Evolutionary conservation across 2,329 filamentous ascomycete species (phyloP).

Genomic region (Trichoderma lentiforme): DNA sequence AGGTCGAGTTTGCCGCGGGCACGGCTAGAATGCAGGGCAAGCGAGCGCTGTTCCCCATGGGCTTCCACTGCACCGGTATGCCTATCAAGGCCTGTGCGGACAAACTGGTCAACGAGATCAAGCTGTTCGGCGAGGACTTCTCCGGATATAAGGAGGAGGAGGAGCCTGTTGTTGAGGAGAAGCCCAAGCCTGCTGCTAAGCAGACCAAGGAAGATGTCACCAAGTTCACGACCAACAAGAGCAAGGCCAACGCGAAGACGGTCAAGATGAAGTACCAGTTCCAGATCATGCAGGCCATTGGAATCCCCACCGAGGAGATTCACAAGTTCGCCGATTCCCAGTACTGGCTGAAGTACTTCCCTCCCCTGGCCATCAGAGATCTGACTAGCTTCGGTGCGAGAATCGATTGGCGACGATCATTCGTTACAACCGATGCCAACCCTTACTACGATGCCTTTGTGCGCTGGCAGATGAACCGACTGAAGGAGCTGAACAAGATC

Average conservation of each 20-base stretch:
- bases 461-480: slow-evolving; percentile 92
- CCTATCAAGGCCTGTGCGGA: slow-evolving; percentile 97
- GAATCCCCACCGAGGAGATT: slow-evolving; percentile 83
- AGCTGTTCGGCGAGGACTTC: slow-evolving; percentile 84
- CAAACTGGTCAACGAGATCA: slow-evolving; percentile 86
- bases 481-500: slow-evolving; percentile 87
- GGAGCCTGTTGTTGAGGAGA: slow-evolving; percentile 48
- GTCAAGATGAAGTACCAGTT: slow-evolving; percentile 95
- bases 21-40: slow-evolving; percentile 90
- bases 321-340: slow-evolving; percentile 89
- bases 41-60: slow-evolving; percentile 81
- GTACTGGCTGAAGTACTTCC: slow-evolving; percentile 91
- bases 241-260: slow-evolving; percentile 85
- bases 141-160: slow-evolving; percentile 70
- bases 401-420: slow-evolving; percentile 88
- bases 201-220: slow-evolving; percentile 76
- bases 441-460: slow-evolving; percentile 96
- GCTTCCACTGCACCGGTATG: slow-evolving; percentile 92
- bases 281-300: slow-evolving; percentile 90
- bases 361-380: slow-evolving; percentile 58
- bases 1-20: slow-evolving; percentile 88
- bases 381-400: slow-evolving; percentile 79
- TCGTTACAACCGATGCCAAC: slow-evolving; percentile 95
- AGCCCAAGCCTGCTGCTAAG: slow-evolving; percentile 53
- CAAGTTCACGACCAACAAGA: slow-evolving; percentile 90